Base-by-base conservation (phyloP, 1,284 basidiomycete genomes). In the Pholiota adiposa region DNA sequence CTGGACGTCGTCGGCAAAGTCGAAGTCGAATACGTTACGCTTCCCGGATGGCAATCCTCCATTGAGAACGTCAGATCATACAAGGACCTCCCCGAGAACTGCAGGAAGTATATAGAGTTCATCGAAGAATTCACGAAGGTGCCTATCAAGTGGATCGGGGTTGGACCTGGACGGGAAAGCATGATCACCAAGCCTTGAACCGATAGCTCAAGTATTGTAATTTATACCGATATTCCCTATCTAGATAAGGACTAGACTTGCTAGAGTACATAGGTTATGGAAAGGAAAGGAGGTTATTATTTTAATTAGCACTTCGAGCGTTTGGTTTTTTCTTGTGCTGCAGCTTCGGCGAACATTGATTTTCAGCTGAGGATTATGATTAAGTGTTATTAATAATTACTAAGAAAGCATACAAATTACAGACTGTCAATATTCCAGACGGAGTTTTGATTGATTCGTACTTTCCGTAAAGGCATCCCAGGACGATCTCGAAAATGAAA, bases 21-120 rank as follows among this genome's bases (percentile, higher is more conserved):
- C 19, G 85, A 94, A 59, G 97, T 99, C 49, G 83, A 88, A 64
- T 99, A 99, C 78, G 87, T 89, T 65, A 96, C 93, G 1, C 77
- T 99, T 5, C 92, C 95, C 3, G 97, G 97, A 40, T 99, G 97
- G 97, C 83, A 96, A 75, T 77, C 83, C 7, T 85, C 90, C 57
- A 98, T 98, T 70, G 84, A 85, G 54, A 75, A 83, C 1, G 78
- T 80, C 62, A 87, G 74, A 49, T 81, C 79, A 51, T 97, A 89
- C 73, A 88, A 89, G n/a, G 87, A 86, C 19, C 81, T 99, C 21
- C 97, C 97, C 0, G 85, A 86, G 56, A 92, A 92, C 63, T 96
- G 94, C 80, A 88, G 86, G 79, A 84, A 83, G 67, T 99, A 99
- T 74, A 81, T 99, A 63, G 84, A 86, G 65, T 98, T 92, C 72